A percentile compares a stretch with the other conserved stretches of the same genome.
Evolutionary conservation across 495 filamentous ascomycete species (phyloP).

Genomic region (Penicillium mononematosum): DNA sequence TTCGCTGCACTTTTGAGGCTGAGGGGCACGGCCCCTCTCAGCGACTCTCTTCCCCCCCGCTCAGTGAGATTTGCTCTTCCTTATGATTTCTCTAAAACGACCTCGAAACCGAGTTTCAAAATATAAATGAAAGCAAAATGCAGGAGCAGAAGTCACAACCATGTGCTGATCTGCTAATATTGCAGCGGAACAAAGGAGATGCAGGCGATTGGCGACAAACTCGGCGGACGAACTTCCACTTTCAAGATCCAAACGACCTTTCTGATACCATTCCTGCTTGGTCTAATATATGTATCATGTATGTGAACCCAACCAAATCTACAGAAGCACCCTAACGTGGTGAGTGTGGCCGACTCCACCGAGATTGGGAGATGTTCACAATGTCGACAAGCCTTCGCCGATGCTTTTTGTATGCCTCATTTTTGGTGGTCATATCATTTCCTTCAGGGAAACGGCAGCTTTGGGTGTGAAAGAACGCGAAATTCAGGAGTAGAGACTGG

Average conservation of each 20-base stretch:
- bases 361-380: neutral
- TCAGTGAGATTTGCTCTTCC: neutral
- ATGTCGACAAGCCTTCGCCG: constrained; percentile 6
- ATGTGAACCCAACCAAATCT: neutral
- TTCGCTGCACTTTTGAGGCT: neutral
- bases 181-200: neutral
- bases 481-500: constrained; percentile 1
- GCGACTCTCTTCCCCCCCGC: constrained; percentile 1
- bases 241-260: neutral
- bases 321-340: neutral
- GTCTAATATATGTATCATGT: constrained; percentile 10
- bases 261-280: constrained; percentile 1
- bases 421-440: constrained; percentile 14
- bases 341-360: neutral
- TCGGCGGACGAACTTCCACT: neutral
- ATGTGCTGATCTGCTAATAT: constrained; percentile 1
- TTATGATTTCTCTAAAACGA: neutral
- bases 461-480: constrained; percentile 11
- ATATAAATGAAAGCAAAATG: neutral
- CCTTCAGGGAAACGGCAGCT: neutral
- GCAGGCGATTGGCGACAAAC: constrained; percentile 1
- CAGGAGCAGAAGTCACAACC: neutral
- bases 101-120: neutral
- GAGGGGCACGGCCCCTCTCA: constrained; percentile 10
- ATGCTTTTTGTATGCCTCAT: constrained; percentile 9